Percentiles rank a stretch among this genome's conserved stretches.
Conservation (phyloP, 2,329 filamentous ascomycete species). For the Trematosphaeria pertusa region DNA sequence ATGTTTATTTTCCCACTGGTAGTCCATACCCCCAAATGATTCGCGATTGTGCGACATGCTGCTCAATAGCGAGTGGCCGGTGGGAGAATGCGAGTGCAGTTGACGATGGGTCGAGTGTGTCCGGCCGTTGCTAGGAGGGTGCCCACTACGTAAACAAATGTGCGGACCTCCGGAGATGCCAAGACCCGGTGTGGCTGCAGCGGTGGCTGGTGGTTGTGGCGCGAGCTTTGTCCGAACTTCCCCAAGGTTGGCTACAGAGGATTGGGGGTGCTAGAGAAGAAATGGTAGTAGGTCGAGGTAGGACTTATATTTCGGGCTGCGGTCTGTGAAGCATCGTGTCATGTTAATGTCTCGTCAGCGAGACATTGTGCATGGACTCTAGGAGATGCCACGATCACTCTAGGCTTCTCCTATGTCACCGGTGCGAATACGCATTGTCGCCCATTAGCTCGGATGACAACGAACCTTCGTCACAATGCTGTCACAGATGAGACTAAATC, state of each 20-base stretch:
- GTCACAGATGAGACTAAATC: too few species aligned
- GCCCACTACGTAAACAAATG: conserved; percentile 4
- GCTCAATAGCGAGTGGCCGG: neutral
- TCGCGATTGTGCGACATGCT: conserved; percentile 44
- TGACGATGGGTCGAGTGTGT: neutral
- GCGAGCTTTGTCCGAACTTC: neutral
- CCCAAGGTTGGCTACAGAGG: too few species aligned
- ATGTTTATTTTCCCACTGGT: conserved; percentile 57
- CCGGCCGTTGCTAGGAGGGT: conserved; percentile 2
- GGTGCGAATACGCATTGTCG: too few species aligned
- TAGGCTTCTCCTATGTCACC: too few species aligned
- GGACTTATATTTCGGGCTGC: too few species aligned
- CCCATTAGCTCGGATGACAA: too few species aligned
- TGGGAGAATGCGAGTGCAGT: neutral
- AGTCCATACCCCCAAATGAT: conserved; percentile 61
- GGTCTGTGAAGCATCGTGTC: too few species aligned
- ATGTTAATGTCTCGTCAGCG: too few species aligned
- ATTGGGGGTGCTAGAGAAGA: neutral
- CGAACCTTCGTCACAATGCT: too few species aligned
- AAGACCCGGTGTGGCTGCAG: neutral
- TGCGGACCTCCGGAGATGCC: conserved; percentile 5
- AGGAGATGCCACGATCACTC: too few species aligned
- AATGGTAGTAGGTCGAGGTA: neutral
- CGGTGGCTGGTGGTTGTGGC: neutral
- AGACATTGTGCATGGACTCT: too few species aligned